Evolutionary conservation across 305 asterid genomes (phyloP).

Genomic region (Solanum hybrid): DNA sequence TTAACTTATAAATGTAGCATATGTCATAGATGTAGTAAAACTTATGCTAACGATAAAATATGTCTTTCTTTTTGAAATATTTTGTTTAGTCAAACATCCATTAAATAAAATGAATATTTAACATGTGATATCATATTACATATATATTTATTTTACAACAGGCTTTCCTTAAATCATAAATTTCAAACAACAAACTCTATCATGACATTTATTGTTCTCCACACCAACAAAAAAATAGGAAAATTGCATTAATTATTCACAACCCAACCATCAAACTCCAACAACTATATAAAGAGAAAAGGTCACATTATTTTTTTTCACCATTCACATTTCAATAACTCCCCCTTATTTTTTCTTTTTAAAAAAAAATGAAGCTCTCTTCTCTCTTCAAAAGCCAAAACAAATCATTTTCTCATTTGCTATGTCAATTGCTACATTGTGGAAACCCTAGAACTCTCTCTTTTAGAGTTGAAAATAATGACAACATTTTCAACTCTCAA

Average conservation of each 20-base stretch:
- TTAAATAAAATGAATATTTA: no score
- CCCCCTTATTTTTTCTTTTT: no score
- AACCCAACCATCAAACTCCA: background rate
- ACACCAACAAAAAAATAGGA: background rate
- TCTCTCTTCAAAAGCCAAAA: background rate
- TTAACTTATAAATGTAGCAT: background rate
- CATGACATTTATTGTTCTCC: background rate
- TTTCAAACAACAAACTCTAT: background rate
- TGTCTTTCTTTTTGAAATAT: background rate
- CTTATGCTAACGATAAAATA: background rate
- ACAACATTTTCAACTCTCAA: background rate
- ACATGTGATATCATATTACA: background rate
- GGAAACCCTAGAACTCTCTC: background rate
- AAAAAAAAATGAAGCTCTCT: background rate
- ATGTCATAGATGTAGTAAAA: background rate
- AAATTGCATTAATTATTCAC: background rate
- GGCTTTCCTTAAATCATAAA: no score
- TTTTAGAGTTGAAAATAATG: background rate
- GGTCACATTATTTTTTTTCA: background rate
- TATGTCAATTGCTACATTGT: background rate
- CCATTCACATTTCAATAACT: background rate
- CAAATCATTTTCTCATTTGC: background rate
- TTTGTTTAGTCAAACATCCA: background rate
- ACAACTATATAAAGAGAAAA: background rate
- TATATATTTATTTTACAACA: background rate